These are phyloP conservation scores for Aspergillus oerlinghausenensis DNA, from an alignment of 2,329 filamentous ascomycete genomes.

Conservation along the genomic window DNA sequence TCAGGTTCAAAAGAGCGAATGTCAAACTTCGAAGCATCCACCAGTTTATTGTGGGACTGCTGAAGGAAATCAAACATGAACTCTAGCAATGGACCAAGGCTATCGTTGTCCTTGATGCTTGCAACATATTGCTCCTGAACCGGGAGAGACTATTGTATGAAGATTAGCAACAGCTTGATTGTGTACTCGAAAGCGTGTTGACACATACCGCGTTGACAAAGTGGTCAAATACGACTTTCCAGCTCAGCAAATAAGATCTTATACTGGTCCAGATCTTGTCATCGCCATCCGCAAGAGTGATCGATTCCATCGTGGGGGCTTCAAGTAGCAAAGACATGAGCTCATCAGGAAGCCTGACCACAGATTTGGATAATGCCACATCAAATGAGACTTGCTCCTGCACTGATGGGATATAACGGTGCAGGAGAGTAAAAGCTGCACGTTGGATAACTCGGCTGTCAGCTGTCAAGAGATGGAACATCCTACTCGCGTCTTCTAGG, in stretches of 20 bases:
- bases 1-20: constrained; percentile 57
- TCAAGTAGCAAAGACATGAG: constrained; percentile 78
- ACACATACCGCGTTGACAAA: constrained; percentile 60
- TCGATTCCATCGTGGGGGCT: constrained; percentile 64
- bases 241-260: constrained; percentile 78
- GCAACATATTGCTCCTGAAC: constrained; percentile 77
- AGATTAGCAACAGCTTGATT: constrained; percentile 20
- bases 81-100: constrained; percentile 64
- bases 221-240: constrained; percentile 85
- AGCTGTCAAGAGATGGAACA: constrained; percentile 73
- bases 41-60: constrained; percentile 65
- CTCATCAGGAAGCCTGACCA: constrained; percentile 74
- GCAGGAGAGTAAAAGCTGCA: constrained; percentile 74
- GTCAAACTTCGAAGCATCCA: constrained; percentile 68
- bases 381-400: constrained; percentile 84
- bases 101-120: constrained; percentile 69
- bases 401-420: constrained; percentile 68
- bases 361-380: constrained; percentile 49
- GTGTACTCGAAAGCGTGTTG: not conserved
- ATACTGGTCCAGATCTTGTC: constrained; percentile 63
- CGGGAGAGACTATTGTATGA: constrained; percentile 59
- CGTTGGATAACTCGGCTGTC: constrained; percentile 71
- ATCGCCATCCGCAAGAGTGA: constrained; percentile 62
- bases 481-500: constrained; percentile 59
- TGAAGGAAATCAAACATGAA: constrained; percentile 84